These are phyloP conservation scores for Boletus barrowsii DNA, from an alignment of 768 basidiomycete species.

Conservation along the genomic window DNA sequence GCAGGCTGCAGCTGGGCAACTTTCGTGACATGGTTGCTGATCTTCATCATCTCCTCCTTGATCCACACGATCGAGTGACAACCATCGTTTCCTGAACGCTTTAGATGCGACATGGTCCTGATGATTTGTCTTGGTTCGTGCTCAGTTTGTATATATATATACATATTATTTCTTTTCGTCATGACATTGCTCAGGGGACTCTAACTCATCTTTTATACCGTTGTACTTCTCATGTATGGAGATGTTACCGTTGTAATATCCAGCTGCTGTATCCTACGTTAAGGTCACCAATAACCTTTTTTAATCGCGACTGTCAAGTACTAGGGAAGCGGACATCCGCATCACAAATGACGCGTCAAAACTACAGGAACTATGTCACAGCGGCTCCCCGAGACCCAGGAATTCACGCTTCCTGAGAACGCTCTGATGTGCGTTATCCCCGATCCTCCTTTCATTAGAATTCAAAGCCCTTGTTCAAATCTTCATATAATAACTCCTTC, in stretches of 20 bases:
- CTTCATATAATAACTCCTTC: slow-evolving; percentile 79
- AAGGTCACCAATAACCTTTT: neutral
- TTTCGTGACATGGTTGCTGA: slow-evolving; percentile 3
- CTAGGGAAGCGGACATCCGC: neutral
- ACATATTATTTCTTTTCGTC: neutral
- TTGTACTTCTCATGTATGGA: slow-evolving; percentile 1
- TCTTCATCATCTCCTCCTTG: neutral
- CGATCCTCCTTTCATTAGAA: slow-evolving; percentile 11
- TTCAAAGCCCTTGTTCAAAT: slow-evolving; percentile 85
- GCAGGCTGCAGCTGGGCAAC: slow-evolving; percentile 13
- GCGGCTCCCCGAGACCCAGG: no score
- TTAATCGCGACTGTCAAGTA: neutral
- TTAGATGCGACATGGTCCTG: neutral
- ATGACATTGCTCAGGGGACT: slow-evolving; percentile 10
- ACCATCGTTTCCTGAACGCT: slow-evolving; percentile 1
- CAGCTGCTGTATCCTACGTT: slow-evolving; percentile 21
- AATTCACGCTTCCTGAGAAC: no score
- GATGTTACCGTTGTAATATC: slow-evolving; percentile 18
- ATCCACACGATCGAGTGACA: neutral
- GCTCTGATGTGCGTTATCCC: neutral
- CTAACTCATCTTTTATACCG: slow-evolving; percentile 12
- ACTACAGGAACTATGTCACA: no score
- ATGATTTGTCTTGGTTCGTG: neutral
- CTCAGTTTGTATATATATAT: neutral
- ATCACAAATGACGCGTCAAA: no score